phyloP scores from a whole-genome alignment of 352 stramenopile genomes.

The Phytophthora niederhauseri region DNA sequence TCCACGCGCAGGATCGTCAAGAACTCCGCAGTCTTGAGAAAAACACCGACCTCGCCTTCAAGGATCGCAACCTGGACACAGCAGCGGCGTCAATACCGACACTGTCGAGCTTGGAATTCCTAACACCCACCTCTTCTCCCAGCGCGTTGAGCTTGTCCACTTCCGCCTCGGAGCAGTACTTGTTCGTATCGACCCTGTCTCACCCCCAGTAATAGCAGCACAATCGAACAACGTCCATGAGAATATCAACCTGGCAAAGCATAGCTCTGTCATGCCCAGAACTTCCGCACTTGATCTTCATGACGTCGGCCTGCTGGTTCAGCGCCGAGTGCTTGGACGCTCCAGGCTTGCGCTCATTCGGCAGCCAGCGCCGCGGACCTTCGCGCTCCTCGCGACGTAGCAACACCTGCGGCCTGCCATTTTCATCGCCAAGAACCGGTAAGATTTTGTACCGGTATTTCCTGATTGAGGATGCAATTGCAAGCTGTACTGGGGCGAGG shows the following conservation, averaged over 20 bases:
- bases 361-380: slow-evolving; percentile 46
- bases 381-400: slow-evolving; percentile 32
- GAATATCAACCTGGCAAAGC: slow-evolving; percentile 5
- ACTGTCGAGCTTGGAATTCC: slow-evolving; percentile 1
- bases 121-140: slow-evolving; percentile 46
- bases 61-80: slow-evolving; percentile 23
- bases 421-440: not conserved
- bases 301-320: slow-evolving; percentile 29
- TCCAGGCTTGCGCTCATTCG: slow-evolving; percentile 51
- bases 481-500: not conserved
- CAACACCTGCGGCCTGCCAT: slow-evolving; percentile 27
- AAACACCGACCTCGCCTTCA: slow-evolving; percentile 26
- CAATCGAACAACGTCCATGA: slow-evolving; percentile 1
- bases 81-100: not conserved
- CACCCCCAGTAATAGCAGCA: not conserved
- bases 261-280: not conserved
- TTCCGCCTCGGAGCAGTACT: slow-evolving; percentile 41
- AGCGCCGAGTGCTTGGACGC: slow-evolving; percentile 56
- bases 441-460: not conserved
- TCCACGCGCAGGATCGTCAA: not conserved
- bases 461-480: not conserved
- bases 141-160: slow-evolving; percentile 37
- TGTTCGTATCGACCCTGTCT: slow-evolving; percentile 40
- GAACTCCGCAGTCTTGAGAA: not conserved
- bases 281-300: slow-evolving; percentile 31